A percentile compares a stretch with the other conserved stretches of the same genome.
Evolutionary conservation across 257 asterid species (phyloP).

Genomic region (Solanum raphanifolium): DNA sequence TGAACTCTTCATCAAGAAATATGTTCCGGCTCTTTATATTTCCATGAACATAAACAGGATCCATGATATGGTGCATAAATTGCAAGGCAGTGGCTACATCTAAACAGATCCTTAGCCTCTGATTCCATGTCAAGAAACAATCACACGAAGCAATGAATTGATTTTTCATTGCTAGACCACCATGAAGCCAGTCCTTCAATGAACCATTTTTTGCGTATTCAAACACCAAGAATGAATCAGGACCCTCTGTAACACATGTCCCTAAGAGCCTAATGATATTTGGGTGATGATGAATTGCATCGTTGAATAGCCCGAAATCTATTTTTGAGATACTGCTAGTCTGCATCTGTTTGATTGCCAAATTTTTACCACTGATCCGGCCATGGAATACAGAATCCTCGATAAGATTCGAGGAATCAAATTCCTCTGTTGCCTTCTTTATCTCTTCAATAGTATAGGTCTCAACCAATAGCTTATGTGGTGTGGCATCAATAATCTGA

Average conservation of each 20-base stretch:
- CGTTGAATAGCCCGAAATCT: conserved; percentile 29
- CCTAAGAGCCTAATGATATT: conserved; percentile 49
- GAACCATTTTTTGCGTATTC: conserved; percentile 77
- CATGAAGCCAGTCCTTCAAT: conserved; percentile 80
- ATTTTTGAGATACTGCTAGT: conserved; percentile 21
- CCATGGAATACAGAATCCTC: conserved; percentile 65
- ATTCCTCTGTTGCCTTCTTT: conserved; percentile 56
- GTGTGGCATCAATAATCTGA: conserved; percentile 21
- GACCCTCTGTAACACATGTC: conserved; percentile 29
- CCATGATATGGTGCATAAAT: conserved; percentile 72
- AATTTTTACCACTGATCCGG: conserved; percentile 48
- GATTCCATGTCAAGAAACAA: conserved; percentile 72
- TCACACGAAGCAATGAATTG: conserved; percentile 74
- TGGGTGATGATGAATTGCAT: conserved; percentile 44
- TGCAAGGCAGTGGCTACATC: conserved; percentile 66
- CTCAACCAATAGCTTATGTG: conserved; percentile 37
- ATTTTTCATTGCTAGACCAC: conserved; percentile 83
- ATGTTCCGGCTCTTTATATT: conserved; percentile 55
- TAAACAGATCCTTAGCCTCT: conserved; percentile 51
- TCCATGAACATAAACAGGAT: conserved; percentile 49
- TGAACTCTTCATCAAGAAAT: conserved; percentile 61
- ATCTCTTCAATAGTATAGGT: conserved; percentile 60
- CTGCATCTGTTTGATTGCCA: conserved; percentile 43
- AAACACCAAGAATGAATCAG: conserved; percentile 40
- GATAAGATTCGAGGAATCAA: conserved; percentile 36